Conservation (phyloP, 306 rosid genomes). For the Cyamopsis tetragonoloba region DNA sequence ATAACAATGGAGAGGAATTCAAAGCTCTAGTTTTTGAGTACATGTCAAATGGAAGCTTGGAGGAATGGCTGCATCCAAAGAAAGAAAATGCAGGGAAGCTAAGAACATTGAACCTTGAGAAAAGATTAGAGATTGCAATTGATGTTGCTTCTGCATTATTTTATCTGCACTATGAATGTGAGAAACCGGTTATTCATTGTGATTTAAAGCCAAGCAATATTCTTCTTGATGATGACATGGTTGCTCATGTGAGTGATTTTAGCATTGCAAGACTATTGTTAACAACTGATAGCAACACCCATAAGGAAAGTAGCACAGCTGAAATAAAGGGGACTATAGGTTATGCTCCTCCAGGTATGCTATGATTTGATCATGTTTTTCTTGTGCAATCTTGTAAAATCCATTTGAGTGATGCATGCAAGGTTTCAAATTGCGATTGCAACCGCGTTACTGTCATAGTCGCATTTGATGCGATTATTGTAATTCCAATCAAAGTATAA, state of each 20-base stretch:
- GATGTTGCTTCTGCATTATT: constrained; percentile 10
- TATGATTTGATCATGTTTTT: not conserved
- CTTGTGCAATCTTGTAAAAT: not conserved
- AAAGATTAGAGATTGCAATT: not conserved
- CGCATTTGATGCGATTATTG: no score
- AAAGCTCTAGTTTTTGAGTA: constrained; percentile 22
- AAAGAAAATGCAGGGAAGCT: not conserved
- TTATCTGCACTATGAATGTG: constrained; percentile 24
- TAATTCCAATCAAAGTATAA: no score
- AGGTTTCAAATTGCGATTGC: no score
- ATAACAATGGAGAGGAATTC: constrained; percentile 18
- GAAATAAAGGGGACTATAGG: constrained; percentile 21
- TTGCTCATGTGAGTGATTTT: constrained; percentile 21
- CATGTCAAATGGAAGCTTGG: constrained; percentile 24
- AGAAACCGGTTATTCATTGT: constrained; percentile 6
- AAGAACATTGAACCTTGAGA: not conserved
- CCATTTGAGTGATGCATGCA: no score
- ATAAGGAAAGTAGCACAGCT: not conserved
- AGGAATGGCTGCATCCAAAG: constrained; percentile 15
- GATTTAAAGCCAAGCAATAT: constrained; percentile 24
- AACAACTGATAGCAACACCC: not conserved
- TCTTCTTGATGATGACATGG: constrained; percentile 22
- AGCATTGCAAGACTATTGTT: constrained; percentile 18
- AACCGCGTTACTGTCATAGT: no score
- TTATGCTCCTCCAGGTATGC: constrained; percentile 30